phyloP scores from a whole-genome alignment of 2,329 filamentous ascomycete genomes.

The Teratosphaeria viscida region DNA sequence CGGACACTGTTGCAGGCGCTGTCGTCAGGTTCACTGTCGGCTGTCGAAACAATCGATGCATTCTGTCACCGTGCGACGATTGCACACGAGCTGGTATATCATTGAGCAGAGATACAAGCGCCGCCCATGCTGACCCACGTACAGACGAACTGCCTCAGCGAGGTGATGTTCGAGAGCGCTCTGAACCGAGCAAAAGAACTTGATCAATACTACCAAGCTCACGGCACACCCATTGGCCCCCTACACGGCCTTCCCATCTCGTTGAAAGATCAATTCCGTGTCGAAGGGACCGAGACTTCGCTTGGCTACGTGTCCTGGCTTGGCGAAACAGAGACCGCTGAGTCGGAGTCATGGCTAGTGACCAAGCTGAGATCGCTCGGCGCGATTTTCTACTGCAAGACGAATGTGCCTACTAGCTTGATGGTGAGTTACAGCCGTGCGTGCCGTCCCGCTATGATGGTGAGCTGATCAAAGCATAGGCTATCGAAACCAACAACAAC shows the following conservation, averaged over 20 bases:
- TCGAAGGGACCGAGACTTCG: constrained; percentile 8
- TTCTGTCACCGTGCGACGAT: not conserved
- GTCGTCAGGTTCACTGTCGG: too few relatives aligned
- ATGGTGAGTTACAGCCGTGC: not conserved
- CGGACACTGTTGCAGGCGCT: too few relatives aligned
- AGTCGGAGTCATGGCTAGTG: constrained; percentile 8
- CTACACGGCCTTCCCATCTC: constrained; percentile 10
- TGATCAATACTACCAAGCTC: constrained; percentile 5
- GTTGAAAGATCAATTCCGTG: constrained; percentile 7
- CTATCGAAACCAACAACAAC: constrained; percentile 12
- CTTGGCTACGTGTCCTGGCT: constrained; percentile 8
- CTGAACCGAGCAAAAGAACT: constrained; percentile 2
- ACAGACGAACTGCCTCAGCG: constrained; percentile 5
- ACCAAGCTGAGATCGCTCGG: constrained; percentile 5
- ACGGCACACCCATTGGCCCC: constrained; percentile 3
- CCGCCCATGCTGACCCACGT: not conserved
- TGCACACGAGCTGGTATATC: not conserved
- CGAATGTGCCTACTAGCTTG: constrained; percentile 11
- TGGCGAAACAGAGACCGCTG: constrained; percentile 1
- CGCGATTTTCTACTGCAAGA: constrained; percentile 11
- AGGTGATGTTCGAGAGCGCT: constrained; percentile 2
- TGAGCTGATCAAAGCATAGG: not conserved
- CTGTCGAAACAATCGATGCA: not conserved
- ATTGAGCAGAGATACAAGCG: not conserved
- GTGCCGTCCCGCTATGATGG: not conserved